Conservation (phyloP, 495 filamentous ascomycete genomes). For the Neurospora africana region DNA sequence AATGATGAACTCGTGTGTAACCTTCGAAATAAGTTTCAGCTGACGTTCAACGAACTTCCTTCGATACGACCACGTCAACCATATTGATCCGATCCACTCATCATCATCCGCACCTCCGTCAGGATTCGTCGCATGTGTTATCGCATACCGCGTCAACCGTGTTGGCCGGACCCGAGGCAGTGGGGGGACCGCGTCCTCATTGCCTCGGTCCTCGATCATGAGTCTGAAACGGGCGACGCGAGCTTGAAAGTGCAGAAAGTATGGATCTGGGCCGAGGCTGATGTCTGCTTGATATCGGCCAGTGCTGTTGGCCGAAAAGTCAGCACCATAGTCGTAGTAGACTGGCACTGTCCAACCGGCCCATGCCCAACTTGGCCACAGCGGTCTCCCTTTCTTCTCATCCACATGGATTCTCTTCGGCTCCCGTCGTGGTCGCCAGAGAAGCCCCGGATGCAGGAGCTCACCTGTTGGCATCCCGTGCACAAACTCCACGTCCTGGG, state of each 20-base stretch:
- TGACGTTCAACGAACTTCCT: background rate
- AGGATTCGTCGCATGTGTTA: background rate
- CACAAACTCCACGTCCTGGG: background rate
- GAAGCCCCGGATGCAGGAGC: background rate
- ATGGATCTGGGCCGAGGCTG: background rate
- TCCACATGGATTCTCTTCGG: background rate
- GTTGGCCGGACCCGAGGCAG: background rate
- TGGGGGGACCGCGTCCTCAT: background rate
- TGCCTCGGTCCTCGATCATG: background rate
- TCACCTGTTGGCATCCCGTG: background rate
- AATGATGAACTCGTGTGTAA: background rate
- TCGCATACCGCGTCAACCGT: background rate
- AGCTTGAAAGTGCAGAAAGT: background rate
- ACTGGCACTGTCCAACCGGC: background rate
- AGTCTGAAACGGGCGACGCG: background rate
- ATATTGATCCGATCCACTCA: background rate
- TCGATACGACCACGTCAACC: background rate
- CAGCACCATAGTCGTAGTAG: background rate
- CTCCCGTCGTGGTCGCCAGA: background rate
- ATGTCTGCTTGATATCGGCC: background rate
- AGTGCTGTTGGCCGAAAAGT: background rate
- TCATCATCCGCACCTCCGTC: background rate
- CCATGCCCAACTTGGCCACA: background rate
- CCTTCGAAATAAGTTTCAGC: background rate
- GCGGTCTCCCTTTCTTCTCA: background rate